Conservation (phyloP, 371 early-diverging fungal species). For the Mucor ambiguus region DNA sequence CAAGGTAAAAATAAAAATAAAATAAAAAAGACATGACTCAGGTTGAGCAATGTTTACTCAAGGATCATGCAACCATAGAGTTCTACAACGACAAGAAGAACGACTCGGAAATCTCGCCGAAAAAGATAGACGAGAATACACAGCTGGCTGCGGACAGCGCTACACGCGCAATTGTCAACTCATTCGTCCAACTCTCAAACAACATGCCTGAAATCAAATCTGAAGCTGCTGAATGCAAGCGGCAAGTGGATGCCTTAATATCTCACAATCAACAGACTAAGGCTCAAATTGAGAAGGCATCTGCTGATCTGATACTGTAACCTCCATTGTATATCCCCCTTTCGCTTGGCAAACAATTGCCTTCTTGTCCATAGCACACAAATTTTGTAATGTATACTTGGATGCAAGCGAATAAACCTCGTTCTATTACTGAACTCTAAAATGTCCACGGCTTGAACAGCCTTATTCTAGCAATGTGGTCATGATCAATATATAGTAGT, state of each 20-base stretch:
- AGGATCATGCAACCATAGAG: neutral
- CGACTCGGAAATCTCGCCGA: neutral
- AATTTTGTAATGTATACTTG: too few species aligned
- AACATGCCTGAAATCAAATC: constrained; percentile 8
- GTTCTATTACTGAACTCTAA: too few species aligned
- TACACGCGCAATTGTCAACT: constrained; percentile 5
- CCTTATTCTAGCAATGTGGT: too few species aligned
- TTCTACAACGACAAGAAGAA: neutral
- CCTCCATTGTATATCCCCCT: too few species aligned
- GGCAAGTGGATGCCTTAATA: neutral
- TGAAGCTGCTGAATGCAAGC: constrained; percentile 3
- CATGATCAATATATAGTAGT: too few species aligned
- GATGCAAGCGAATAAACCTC: too few species aligned
- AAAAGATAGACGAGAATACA: neutral
- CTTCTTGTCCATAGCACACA: too few species aligned
- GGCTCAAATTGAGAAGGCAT: neutral
- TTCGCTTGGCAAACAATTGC: neutral
- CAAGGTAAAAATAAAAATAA: too few species aligned
- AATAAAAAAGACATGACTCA: neutral
- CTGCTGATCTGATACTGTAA: neutral
- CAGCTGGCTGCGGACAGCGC: neutral
- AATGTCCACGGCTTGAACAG: too few species aligned
- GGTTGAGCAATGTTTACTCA: neutral
- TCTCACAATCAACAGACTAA: neutral
- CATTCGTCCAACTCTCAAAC: constrained; percentile 6